Conservation (phyloP, 1,284 basidiomycete species). For the Ustilago bromivora region DNA sequence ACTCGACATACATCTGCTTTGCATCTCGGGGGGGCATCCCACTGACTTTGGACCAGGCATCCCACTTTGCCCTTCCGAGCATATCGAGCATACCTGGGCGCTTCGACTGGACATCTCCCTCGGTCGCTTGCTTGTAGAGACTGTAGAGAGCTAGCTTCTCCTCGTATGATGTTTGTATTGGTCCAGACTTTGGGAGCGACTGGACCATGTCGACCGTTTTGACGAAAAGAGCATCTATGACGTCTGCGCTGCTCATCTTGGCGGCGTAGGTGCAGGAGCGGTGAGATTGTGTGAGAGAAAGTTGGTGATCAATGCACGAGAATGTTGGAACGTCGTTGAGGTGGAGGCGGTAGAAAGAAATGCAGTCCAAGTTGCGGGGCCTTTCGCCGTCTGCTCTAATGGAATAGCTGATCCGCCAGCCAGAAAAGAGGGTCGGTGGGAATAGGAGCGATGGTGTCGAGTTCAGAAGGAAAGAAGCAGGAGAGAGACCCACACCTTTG, state of each 20-base stretch:
- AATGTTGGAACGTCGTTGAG: neutral
- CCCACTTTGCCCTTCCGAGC: slow-evolving; percentile 95
- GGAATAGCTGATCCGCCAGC: neutral
- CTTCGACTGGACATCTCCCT: slow-evolving; percentile 82
- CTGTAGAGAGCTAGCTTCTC: slow-evolving; percentile 92
- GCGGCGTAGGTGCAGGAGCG: neutral
- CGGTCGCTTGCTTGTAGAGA: slow-evolving; percentile 76
- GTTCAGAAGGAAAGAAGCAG: neutral
- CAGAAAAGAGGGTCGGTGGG: neutral
- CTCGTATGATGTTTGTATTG: slow-evolving; percentile 95
- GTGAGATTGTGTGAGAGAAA: neutral
- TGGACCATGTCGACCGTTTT: slow-evolving; percentile 95
- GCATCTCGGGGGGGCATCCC: slow-evolving; percentile 83
- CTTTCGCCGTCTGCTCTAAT: neutral
- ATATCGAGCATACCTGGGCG: slow-evolving; percentile 92
- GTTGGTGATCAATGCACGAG: slow-evolving; percentile 2
- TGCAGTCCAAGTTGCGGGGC: neutral
- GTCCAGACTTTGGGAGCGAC: slow-evolving; percentile 86
- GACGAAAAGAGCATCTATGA: slow-evolving; percentile 79
- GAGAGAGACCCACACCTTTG: neutral
- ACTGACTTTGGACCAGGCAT: slow-evolving; percentile 92
- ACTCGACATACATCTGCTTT: slow-evolving; percentile 89
- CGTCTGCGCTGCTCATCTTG: slow-evolving; percentile 66
- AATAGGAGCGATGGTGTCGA: neutral
- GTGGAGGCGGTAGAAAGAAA: neutral